Evolutionary conservation across 768 basidiomycete genomes (phyloP).

Genomic region (Rhodosporidiobolus odoratus): DNA sequence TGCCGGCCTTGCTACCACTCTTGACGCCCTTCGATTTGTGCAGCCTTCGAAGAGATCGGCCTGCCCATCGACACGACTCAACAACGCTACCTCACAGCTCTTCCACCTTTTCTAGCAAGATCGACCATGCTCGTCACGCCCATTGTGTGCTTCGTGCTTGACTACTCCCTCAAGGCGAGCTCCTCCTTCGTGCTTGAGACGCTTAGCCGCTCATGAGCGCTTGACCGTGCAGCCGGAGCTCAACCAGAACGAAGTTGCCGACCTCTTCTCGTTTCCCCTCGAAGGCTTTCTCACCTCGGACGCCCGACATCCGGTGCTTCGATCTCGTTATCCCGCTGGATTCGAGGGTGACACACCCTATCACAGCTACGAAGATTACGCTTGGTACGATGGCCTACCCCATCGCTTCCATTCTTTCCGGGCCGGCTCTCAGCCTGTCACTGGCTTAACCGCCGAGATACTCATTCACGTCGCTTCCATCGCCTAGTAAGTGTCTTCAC

Average conservation of each 20-base stretch:
- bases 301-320: constrained; percentile 5
- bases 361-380: constrained; percentile 33
- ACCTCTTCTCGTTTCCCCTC: constrained; percentile 41
- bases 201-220: neutral
- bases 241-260: constrained; percentile 37
- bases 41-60: constrained; percentile 42
- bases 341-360: constrained; percentile 21
- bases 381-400: constrained; percentile 34
- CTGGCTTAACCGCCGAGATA: constrained; percentile 42
- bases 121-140: constrained; percentile 37
- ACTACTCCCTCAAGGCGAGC: constrained; percentile 24
- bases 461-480: constrained; percentile 36
- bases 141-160: constrained; percentile 34
- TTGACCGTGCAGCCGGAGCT: constrained; percentile 37
- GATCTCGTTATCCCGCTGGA: neutral
- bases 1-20: too few species aligned
- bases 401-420: constrained; percentile 37
- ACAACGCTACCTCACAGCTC: constrained; percentile 36
- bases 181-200: neutral
- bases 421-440: constrained; percentile 14
- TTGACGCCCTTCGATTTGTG: neutral
- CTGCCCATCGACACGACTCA: constrained; percentile 30
- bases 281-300: constrained; percentile 35
- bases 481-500: constrained; percentile 32
- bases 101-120: constrained; percentile 41